Percentiles rank a stretch among this genome's conserved stretches.
phyloP scores from a whole-genome alignment of 1,284 basidiomycete species.

The Ustilago tritici region DNA sequence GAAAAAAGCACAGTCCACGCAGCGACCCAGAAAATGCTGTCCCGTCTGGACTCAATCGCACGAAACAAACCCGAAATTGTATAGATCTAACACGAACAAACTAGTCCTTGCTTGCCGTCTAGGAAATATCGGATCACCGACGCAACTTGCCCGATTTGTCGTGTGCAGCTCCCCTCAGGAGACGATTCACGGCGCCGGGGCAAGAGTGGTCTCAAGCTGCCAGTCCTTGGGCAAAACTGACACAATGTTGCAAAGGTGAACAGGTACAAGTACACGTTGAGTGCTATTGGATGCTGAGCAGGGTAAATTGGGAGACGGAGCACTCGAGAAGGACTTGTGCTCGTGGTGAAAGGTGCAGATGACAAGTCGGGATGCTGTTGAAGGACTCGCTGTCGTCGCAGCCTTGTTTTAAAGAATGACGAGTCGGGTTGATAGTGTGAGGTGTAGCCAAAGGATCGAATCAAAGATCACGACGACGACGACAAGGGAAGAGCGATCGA shows the following conservation, averaged over 20 bases:
- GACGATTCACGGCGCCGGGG: too few species aligned
- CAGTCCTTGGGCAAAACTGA: neutral
- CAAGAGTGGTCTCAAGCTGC: too few species aligned
- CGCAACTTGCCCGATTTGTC: too few species aligned
- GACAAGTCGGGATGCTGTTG: slow-evolving; percentile 40
- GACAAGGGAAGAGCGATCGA: neutral
- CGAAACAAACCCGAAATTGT: too few species aligned
- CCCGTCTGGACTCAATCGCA: too few species aligned
- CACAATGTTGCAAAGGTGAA: neutral
- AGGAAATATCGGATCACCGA: too few species aligned
- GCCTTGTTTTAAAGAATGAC: slow-evolving; percentile 10
- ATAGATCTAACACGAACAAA: too few species aligned
- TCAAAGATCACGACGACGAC: neutral
- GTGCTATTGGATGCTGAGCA: slow-evolving; percentile 19
- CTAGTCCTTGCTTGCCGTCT: too few species aligned
- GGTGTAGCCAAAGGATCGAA: neutral
- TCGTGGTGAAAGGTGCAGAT: slow-evolving; percentile 3
- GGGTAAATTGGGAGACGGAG: neutral
- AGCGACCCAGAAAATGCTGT: neutral
- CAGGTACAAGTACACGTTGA: slow-evolving; percentile 51
- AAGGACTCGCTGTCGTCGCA: slow-evolving; percentile 28
- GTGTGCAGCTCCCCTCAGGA: too few species aligned
- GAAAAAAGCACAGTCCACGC: neutral
- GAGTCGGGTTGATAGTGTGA: neutral
- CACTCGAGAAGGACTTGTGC: neutral